Evolutionary conservation across 805 yeast genomes (phyloP).

Genomic region (Nakazawaea wickerhamii): DNA sequence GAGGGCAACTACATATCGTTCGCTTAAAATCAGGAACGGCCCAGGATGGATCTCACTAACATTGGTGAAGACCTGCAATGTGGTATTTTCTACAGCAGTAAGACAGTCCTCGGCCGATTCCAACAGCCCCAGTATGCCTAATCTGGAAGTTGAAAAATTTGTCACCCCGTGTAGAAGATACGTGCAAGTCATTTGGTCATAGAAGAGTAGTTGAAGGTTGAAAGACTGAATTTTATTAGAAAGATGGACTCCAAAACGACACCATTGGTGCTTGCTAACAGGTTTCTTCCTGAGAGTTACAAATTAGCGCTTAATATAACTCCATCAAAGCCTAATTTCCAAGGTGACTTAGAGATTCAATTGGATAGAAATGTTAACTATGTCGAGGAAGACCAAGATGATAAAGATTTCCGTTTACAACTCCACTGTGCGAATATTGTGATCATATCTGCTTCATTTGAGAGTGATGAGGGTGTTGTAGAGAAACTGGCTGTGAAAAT

Average conservation of each 20-base stretch:
- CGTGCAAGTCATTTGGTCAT: neutral
- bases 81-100: neutral
- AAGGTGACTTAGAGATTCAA: conserved; percentile 32
- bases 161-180: neutral
- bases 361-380: conserved; percentile 23
- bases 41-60: no score
- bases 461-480: conserved; percentile 12
- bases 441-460: conserved; percentile 29
- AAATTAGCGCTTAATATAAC: conserved; percentile 29
- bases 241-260: conserved; percentile 13
- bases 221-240: no score
- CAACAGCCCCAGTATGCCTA: neutral
- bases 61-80: no score
- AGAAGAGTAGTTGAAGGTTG: no score
- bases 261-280: conserved; percentile 29
- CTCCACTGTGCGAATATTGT: conserved; percentile 38
- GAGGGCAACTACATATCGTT: no score
- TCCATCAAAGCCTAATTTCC: conserved; percentile 40
- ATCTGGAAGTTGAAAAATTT: conserved; percentile 8
- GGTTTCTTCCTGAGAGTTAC: conserved; percentile 32
- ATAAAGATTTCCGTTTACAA: conserved; percentile 21
- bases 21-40: no score
- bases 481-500: conserved; percentile 28
- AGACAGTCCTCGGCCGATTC: neutral
- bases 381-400: conserved; percentile 10